phyloP scores from a whole-genome alignment of 2,329 filamentous ascomycete species.

The Verticillium nonalfalfae region DNA sequence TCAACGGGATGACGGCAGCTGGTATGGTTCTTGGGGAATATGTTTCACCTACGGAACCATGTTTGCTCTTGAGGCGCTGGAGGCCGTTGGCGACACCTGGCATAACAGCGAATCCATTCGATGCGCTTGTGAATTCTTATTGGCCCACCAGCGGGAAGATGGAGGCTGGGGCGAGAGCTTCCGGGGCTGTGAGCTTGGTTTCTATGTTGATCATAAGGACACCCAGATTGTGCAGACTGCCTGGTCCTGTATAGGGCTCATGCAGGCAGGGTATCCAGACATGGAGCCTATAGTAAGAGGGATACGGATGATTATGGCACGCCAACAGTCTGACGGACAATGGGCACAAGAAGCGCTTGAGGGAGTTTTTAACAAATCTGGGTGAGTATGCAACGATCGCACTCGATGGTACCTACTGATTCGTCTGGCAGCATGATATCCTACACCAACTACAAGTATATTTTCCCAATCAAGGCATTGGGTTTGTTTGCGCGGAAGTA shows the following conservation, averaged over 20 bases:
- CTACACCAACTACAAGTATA: conserved; percentile 98
- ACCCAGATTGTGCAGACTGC: conserved; percentile 93
- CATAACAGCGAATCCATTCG: conserved; percentile 63
- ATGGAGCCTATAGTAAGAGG: conserved; percentile 65
- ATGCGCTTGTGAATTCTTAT: conserved; percentile 77
- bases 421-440: conserved; percentile 84
- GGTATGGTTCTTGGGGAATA: conserved; percentile 97
- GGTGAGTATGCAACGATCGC: no score
- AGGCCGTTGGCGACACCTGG: conserved; percentile 76
- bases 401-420: no score
- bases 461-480: conserved; percentile 87
- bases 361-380: conserved; percentile 87
- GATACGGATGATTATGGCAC: conserved; percentile 72
- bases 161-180: conserved; percentile 98
- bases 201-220: conserved; percentile 69
- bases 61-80: conserved; percentile 88
- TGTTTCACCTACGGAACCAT: conserved; percentile 97
- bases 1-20: conserved; percentile 78
- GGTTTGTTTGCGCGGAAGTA: conserved; percentile 78
- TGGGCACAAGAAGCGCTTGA: conserved; percentile 96
- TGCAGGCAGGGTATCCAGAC: conserved; percentile 79
- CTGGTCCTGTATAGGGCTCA: conserved; percentile 77
- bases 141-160: conserved; percentile 78
- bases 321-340: conserved; percentile 84
- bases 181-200: conserved; percentile 68